A percentile compares a stretch with the other conserved stretches of the same genome.
Evolutionary conservation across 805 yeast species (phyloP).

Genomic region (Yarrowia divulgata): DNA sequence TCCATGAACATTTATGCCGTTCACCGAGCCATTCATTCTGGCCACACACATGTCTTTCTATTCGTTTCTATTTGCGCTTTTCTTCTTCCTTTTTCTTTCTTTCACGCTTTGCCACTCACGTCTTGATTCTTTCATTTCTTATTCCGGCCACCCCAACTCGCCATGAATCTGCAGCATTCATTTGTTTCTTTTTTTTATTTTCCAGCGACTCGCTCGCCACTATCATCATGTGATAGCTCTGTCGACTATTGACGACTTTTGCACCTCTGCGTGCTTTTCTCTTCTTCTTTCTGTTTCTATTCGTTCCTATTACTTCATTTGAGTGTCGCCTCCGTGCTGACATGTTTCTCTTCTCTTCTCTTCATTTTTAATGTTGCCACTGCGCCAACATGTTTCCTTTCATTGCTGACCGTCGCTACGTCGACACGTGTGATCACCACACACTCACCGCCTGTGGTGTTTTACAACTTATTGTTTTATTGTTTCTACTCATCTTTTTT

Average conservation of each 20-base stretch:
- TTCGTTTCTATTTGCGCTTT: background rate
- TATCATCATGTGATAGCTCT: background rate
- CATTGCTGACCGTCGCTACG: background rate
- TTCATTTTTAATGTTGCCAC: background rate
- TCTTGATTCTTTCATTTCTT: background rate
- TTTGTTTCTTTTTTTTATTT: background rate
- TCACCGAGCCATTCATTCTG: conserved; percentile 17
- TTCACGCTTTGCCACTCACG: background rate
- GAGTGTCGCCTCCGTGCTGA: background rate
- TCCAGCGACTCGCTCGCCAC: conserved; percentile 18
- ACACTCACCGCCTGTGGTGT: conserved; percentile 29
- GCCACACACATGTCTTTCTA: background rate
- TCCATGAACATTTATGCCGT: background rate
- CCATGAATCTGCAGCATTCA: background rate
- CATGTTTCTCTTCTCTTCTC: background rate
- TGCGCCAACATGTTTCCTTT: background rate
- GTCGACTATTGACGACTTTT: background rate
- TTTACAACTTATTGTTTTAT: background rate
- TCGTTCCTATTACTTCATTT: background rate
- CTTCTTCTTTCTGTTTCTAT: background rate
- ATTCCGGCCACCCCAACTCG: background rate
- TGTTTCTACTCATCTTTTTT: background rate
- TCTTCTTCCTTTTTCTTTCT: background rate
- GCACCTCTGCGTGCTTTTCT: background rate
- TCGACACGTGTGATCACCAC: background rate